phyloP scores from a whole-genome alignment of 257 asterid species.

The Misopates orontium region DNA sequence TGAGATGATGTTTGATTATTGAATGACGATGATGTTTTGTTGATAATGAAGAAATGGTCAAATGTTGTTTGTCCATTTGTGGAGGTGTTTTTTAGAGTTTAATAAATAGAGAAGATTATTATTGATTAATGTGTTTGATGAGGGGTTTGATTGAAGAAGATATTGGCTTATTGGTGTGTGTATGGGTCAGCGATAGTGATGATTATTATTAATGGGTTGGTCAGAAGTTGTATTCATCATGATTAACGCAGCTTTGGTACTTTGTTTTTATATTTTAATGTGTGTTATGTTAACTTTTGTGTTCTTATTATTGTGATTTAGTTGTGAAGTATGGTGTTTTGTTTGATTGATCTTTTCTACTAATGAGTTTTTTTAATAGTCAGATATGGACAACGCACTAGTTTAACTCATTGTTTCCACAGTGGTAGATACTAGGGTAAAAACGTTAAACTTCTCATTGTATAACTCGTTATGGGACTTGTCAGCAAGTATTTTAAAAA shows the following conservation, averaged over 20 bases:
- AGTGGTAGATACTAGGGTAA: too few species aligned
- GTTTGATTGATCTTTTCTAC: neutral
- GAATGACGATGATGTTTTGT: constrained; percentile 18
- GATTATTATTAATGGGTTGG: constrained; percentile 19
- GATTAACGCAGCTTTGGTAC: neutral
- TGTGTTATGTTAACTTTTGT: neutral
- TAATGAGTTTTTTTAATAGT: neutral
- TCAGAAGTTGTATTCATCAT: constrained; percentile 12
- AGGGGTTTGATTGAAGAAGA: neutral
- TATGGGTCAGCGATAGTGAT: constrained; percentile 5
- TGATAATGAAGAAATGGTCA: constrained; percentile 22
- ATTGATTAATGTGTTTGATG: neutral
- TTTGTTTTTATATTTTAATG: neutral
- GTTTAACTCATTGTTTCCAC: neutral
- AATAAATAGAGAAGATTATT: too few species aligned
- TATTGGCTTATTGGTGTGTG: constrained; percentile 23
- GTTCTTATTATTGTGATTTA: neutral
- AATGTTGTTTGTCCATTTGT: constrained; percentile 23
- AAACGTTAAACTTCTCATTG: too few species aligned
- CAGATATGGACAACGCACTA: neutral
- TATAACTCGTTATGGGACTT: too few species aligned
- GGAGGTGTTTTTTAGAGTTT: neutral
- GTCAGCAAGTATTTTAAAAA: too few species aligned
- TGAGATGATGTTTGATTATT: constrained; percentile 63
- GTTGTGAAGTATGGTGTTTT: neutral